Percentiles rank a stretch among this genome's conserved stretches.
Evolutionary conservation across 2,329 filamentous ascomycete genomes (phyloP).

Genomic region (Davidsoniella eucalypti): DNA sequence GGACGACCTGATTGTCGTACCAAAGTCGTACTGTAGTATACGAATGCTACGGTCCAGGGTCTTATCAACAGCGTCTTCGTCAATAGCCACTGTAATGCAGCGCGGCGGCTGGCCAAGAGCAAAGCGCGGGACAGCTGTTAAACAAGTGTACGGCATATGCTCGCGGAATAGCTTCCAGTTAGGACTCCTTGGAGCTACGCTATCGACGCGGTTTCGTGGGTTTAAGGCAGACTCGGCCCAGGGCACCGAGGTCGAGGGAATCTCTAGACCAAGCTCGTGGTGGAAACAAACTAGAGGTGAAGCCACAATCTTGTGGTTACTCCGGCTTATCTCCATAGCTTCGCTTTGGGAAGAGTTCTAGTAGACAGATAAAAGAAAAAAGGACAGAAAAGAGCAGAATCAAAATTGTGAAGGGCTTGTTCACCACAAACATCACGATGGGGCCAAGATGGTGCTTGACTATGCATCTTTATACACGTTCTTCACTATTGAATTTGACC

Average conservation of each 20-base stretch:
- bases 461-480: too few species aligned
- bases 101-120: neutral
- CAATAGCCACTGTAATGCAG: neutral
- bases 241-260: neutral
- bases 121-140: slow-evolving; percentile 1
- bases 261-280: neutral
- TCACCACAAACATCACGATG: too few species aligned
- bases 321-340: slow-evolving; percentile 1
- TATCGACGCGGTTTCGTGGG: slow-evolving; percentile 3
- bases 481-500: too few species aligned
- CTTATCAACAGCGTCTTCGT: neutral
- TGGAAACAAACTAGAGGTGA: slow-evolving; percentile 4
- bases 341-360: neutral
- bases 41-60: neutral
- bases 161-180: slow-evolving; percentile 3
- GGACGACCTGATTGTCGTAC: neutral
- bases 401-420: too few species aligned
- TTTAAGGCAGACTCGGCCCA: neutral
- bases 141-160: slow-evolving; percentile 3
- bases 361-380: neutral
- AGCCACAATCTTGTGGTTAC: neutral
- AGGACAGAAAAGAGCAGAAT: too few species aligned
- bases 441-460: too few species aligned
- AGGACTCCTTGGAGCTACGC: neutral
- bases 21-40: neutral